Percentiles rank a stretch among this genome's conserved stretches.
These are phyloP conservation scores for Novymonas esmeraldas DNA, from an alignment of 208 protist genomes.

Conservation along the genomic window DNA sequence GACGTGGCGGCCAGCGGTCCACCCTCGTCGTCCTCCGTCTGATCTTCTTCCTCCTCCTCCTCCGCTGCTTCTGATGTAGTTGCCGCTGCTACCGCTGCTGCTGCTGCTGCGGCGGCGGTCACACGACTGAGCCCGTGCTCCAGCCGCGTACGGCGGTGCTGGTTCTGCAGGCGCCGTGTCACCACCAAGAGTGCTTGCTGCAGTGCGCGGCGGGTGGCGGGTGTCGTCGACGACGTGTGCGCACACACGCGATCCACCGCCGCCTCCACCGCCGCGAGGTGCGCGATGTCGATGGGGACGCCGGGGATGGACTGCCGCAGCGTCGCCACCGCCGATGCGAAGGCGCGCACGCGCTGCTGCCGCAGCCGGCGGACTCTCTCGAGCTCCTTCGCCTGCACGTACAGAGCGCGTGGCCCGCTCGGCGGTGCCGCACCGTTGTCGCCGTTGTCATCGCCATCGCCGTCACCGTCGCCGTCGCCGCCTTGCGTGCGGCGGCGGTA, in stretches of 20 bases:
- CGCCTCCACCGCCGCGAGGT: slow-evolving; percentile 25
- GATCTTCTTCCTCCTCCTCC: neutral
- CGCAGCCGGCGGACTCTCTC: slow-evolving; percentile 7
- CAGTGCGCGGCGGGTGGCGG: slow-evolving; percentile 19
- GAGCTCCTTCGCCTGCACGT: neutral
- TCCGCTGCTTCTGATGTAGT: neutral
- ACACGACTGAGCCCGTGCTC: neutral
- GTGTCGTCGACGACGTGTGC: slow-evolving; percentile 8
- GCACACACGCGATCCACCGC: slow-evolving; percentile 27
- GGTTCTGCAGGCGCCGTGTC: slow-evolving; percentile 34
- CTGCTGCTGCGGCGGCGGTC: neutral
- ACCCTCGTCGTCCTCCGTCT: no score
- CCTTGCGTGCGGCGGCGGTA: slow-evolving; percentile 8
- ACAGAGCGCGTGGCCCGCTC: neutral
- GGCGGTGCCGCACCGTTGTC: neutral
- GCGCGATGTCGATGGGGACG: slow-evolving; percentile 26
- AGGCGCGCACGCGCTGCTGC: slow-evolving; percentile 26
- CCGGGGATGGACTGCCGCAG: slow-evolving; percentile 27
- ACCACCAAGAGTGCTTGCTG: slow-evolving; percentile 48
- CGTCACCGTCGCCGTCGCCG: slow-evolving; percentile 3
- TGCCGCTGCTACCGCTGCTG: neutral
- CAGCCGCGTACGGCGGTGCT: slow-evolving; percentile 16
- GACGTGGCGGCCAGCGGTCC: no score
- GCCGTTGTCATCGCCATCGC: slow-evolving; percentile 6
- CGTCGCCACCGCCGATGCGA: slow-evolving; percentile 30